Conservation (phyloP, 495 filamentous ascomycete genomes). For the Cladorrhinum samala region DNA sequence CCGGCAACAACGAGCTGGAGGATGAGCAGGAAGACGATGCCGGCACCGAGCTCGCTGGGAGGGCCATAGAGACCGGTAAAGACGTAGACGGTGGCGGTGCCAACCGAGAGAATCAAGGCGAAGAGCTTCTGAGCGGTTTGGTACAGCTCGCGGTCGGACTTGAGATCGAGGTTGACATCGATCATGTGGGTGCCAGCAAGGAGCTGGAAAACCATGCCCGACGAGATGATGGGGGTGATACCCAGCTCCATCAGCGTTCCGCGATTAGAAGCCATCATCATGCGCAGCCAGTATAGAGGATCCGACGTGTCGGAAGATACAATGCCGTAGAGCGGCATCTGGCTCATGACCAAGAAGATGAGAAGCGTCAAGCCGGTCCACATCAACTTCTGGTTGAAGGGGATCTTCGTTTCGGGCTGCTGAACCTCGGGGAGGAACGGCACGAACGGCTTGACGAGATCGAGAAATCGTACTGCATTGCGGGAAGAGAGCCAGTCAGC, state of each 20-base stretch:
- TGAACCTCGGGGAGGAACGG: constrained; percentile 98
- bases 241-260: constrained; percentile 99
- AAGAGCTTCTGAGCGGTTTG: constrained; percentile 99
- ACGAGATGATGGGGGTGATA: constrained; percentile 98
- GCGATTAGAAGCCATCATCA: constrained; percentile 99
- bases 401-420: constrained; percentile 90
- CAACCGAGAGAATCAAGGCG: constrained; percentile 94
- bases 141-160: constrained; percentile 98
- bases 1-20: constrained; percentile 95
- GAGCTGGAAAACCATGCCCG: constrained; percentile 99
- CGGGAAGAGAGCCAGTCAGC: constrained; percentile 25
- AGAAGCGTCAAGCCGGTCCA: constrained; percentile 97
- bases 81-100: constrained; percentile 94
- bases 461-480: constrained; percentile 88
- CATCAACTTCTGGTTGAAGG: constrained; percentile 99
- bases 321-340: constrained; percentile 97
- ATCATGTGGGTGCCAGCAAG: constrained; percentile 99
- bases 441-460: constrained; percentile 98
- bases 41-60: constrained; percentile 91
- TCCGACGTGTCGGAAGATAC: constrained; percentile 95
- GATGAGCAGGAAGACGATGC: constrained; percentile 95
- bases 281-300: constrained; percentile 98
- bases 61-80: constrained; percentile 96
- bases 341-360: constrained; percentile 99
- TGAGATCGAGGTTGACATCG: constrained; percentile 98